Evolutionary conservation across 495 filamentous ascomycete species (phyloP).

Genomic region (Aspergillus diversus): DNA sequence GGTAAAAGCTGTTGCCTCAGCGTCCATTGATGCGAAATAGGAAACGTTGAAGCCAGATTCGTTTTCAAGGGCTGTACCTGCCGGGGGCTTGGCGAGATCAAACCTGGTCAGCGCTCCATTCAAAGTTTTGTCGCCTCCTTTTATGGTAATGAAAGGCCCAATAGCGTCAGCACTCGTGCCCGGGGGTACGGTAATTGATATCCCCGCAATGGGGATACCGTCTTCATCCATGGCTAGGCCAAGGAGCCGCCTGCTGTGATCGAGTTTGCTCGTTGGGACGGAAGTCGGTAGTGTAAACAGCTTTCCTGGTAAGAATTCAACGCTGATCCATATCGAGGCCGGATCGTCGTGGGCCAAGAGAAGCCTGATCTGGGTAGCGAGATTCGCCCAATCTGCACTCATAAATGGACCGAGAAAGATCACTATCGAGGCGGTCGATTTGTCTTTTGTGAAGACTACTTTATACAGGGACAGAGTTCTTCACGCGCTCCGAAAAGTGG

Average conservation of each 20-base stretch:
- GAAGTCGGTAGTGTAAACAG: background rate
- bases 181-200: constrained; percentile 5
- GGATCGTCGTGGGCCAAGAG: background rate
- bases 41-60: constrained; percentile 9
- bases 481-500: background rate
- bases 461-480: background rate
- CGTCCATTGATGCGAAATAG: constrained; percentile 1
- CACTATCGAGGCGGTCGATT: constrained; percentile 7
- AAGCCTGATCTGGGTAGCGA: background rate
- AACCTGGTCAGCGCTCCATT: background rate
- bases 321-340: background rate
- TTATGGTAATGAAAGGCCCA: constrained; percentile 9
- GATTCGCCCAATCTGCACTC: background rate
- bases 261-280: background rate
- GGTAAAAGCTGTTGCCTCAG: background rate
- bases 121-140: background rate
- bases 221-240: background rate
- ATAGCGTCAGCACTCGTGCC: constrained; percentile 1
- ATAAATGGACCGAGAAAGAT: constrained; percentile 8
- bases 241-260: background rate
- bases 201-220: constrained; percentile 2
- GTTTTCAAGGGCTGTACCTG: too few relatives aligned
- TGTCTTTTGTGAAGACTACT: background rate
- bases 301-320: constrained; percentile 4
- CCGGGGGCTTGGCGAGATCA: constrained; percentile 1